These are phyloP conservation scores for Fusarium sp. DNA, from an alignment of 2,329 filamentous ascomycete genomes.

Conservation along the genomic window DNA sequence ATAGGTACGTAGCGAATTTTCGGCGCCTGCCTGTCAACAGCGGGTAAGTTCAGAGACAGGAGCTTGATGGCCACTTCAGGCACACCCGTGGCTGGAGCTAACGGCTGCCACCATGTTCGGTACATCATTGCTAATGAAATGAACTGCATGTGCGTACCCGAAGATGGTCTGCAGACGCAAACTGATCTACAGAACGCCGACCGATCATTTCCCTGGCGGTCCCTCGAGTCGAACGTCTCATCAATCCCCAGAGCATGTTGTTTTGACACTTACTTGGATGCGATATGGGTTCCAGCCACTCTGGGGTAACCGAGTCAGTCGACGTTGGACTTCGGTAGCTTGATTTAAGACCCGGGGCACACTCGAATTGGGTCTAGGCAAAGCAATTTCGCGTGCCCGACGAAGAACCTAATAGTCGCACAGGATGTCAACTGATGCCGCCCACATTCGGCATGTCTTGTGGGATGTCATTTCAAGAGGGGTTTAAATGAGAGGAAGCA, in stretches of 20 bases:
- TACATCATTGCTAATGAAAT: conserved; percentile 1
- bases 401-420: conserved; percentile 13
- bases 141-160: conserved; percentile 4
- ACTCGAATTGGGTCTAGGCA: conserved; percentile 25
- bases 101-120: conserved; percentile 2
- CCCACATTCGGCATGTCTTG: conserved; percentile 7
- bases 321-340: conserved; percentile 1
- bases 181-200: neutral
- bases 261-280: neutral
- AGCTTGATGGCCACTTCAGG: conserved; percentile 11
- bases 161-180: conserved; percentile 7
- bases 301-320: conserved; percentile 32
- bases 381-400: conserved; percentile 11
- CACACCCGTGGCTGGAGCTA: neutral
- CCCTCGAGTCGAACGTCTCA: neutral
- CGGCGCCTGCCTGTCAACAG: neutral
- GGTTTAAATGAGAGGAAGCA: neutral
- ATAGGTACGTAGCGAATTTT: neutral
- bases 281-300: conserved; percentile 7
- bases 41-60: neutral
- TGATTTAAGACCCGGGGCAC: conserved; percentile 20
- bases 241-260: neutral
- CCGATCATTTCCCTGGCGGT: neutral
- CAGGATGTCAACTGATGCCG: conserved; percentile 23
- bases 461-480: neutral